A percentile compares a stretch with the other conserved stretches of the same genome.
phyloP scores from a whole-genome alignment of 2,329 filamentous ascomycete genomes.

The Graphilbum ipis-grandicollis region DNA sequence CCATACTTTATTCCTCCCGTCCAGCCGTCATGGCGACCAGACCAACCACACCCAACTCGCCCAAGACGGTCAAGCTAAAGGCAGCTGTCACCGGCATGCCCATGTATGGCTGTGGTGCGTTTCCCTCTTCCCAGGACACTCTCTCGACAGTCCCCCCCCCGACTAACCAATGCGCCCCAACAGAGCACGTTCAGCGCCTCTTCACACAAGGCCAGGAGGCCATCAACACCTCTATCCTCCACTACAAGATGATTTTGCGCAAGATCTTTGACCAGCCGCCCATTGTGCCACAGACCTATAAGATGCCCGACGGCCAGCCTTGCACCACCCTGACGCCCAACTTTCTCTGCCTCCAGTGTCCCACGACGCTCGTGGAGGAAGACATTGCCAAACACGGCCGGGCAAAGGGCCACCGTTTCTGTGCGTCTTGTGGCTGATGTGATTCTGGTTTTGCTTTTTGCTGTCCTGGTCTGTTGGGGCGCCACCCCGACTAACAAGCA shows the following conservation, averaged over 20 bases:
- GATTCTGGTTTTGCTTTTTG: too few species aligned
- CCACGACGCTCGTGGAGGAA: slow-evolving; percentile 47
- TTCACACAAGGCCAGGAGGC: slow-evolving; percentile 43
- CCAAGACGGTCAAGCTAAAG: slow-evolving; percentile 43
- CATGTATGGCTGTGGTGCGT: slow-evolving; percentile 46
- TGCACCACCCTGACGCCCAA: slow-evolving; percentile 48
- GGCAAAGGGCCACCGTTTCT: slow-evolving; percentile 56
- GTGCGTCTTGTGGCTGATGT: slow-evolving; percentile 30
- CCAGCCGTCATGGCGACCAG: slow-evolving; percentile 26
- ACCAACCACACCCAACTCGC: slow-evolving; percentile 32
- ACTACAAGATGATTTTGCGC: slow-evolving; percentile 56
- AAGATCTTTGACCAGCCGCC: slow-evolving; percentile 52
- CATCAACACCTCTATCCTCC: slow-evolving; percentile 49
- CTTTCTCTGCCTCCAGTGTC: slow-evolving; percentile 59
- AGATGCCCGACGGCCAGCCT: slow-evolving; percentile 34
- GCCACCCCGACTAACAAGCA: slow-evolving; percentile 19
- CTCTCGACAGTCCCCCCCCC: too few species aligned
- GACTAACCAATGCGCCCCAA: not conserved
- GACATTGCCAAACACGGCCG: slow-evolving; percentile 49
- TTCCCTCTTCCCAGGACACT: too few species aligned
- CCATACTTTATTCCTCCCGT: too few species aligned
- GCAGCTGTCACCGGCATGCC: slow-evolving; percentile 39
- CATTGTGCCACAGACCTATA: slow-evolving; percentile 48
- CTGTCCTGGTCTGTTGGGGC: too few species aligned
- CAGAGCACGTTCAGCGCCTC: slow-evolving; percentile 58